Base-by-base conservation (phyloP, 306 rosid species). In the Quercus mongolica region DNA sequence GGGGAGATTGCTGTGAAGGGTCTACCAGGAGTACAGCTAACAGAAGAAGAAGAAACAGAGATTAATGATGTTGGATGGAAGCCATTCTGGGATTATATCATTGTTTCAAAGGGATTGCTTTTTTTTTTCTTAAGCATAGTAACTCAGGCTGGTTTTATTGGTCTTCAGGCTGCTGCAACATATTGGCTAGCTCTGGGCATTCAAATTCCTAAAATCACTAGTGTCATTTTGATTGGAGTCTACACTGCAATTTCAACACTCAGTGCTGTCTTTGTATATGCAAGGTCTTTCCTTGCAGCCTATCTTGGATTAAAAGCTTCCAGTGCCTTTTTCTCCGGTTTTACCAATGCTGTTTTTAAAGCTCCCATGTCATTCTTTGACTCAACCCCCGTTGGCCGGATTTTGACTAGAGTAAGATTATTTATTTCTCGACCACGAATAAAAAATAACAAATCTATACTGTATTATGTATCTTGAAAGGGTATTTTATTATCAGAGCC, bases 341-440 rank as follows among this genome's bases (percentile, higher is more conserved):
- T 94, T 80, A 92, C 76, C 3, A 70, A 85, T 35, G 84, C 97
- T 31, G 85, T 94, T 52, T 92, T 94, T 78, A 88, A 84, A 76
- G 98, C 98, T 79, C 97, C 98, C 46, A 92, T 94, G 98, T 2
- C 83, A 28, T 94, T 94, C 92, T 94, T 94, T 56, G 97, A 94
- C 77, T 88, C 97, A 33, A 94, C 96, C 26, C 97, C 97, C 7
- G 85, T 88, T 4, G 98, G 98, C 17, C 78, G 97, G 78, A 92
- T 94, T 86, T 86, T 92, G 76, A 94, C 94, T 44, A 78, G 98
- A 57, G 96, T 94, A 75, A 84, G 97, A 81, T 55, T 59, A 44
- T 13, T 64, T 70, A 20, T 35, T 38, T 69, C 4, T 65, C 46
- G 58, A 46, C 8, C 44, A 15, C 3, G 20, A 46, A 1, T 18